phyloP scores from a whole-genome alignment of 2,329 filamentous ascomycete genomes.

The Ceratocystis colombiana region DNA sequence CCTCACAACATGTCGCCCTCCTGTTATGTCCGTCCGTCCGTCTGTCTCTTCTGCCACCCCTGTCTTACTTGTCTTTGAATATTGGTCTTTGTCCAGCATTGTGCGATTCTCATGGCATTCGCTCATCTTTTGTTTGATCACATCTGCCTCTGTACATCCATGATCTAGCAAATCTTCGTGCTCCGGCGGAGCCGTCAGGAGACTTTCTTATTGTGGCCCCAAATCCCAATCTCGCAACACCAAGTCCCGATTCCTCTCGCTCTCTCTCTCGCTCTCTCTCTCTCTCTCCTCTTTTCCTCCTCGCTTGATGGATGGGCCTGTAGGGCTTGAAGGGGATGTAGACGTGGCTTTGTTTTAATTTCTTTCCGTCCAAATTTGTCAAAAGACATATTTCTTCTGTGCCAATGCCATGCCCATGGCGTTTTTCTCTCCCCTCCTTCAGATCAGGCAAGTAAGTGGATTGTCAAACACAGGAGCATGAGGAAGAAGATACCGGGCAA shows the following conservation, averaged over 20 bases:
- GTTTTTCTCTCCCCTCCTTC: background rate
- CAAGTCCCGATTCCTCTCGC: background rate
- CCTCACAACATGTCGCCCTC: background rate
- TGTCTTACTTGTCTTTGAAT: background rate
- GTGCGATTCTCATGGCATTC: background rate
- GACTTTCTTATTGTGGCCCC: background rate
- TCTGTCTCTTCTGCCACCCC: background rate
- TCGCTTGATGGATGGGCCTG: background rate
- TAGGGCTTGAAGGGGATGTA: background rate
- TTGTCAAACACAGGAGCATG: background rate
- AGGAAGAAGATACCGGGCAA: background rate
- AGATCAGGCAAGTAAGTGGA: background rate
- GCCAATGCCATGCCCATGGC: background rate
- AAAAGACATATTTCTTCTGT: background rate
- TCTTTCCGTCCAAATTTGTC: background rate
- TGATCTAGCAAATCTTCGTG: background rate
- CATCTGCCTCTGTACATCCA: background rate
- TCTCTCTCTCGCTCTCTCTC: background rate
- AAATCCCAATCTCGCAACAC: constrained; percentile 5
- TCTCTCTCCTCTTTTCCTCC: background rate
- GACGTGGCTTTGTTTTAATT: background rate
- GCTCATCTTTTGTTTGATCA: background rate
- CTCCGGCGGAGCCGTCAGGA: background rate
- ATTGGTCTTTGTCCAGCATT: background rate
- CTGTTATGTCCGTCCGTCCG: background rate